Evolutionary conservation across 352 stramenopile species (phyloP).

Genomic region (Globisporangium canariense): DNA sequence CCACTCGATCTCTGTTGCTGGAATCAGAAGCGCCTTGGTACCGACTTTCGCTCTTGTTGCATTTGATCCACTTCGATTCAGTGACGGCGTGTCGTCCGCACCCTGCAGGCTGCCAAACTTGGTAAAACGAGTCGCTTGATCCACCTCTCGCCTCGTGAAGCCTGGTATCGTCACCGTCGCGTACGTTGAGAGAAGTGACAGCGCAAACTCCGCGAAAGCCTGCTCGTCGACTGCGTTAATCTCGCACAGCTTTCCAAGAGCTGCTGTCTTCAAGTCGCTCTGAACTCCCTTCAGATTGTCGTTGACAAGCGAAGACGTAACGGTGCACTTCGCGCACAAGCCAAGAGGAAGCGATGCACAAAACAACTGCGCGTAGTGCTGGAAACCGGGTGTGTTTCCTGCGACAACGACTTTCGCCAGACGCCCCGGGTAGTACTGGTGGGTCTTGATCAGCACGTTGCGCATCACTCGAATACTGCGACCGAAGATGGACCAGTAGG

Average conservation of each 20-base stretch:
- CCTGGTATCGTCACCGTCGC: slow-evolving; percentile 26
- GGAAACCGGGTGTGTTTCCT: slow-evolving; percentile 9
- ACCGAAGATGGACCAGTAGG: slow-evolving; percentile 25
- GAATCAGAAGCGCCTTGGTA: slow-evolving; percentile 18
- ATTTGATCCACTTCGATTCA: not conserved
- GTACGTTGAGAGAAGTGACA: slow-evolving; percentile 24
- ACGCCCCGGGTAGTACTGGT: slow-evolving; percentile 25
- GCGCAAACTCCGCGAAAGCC: slow-evolving; percentile 27
- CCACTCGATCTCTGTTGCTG: slow-evolving; percentile 12
- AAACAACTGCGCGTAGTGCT: slow-evolving; percentile 16
- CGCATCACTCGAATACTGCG: slow-evolving; percentile 25
- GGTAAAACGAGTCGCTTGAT: slow-evolving; percentile 29
- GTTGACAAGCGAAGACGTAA: not conserved
- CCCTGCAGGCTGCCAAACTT: slow-evolving; percentile 23
- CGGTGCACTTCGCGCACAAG: slow-evolving; percentile 10
- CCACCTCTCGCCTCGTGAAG: slow-evolving; percentile 33
- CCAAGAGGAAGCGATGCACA: slow-evolving; percentile 16
- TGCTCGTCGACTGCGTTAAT: slow-evolving; percentile 20
- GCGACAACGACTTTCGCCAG: slow-evolving; percentile 23
- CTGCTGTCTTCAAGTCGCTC: not conserved
- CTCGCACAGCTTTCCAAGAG: not conserved
- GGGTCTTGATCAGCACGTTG: slow-evolving; percentile 21
- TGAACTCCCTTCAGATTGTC: not conserved
- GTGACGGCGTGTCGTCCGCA: not conserved
- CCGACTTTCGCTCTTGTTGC: slow-evolving; percentile 5